Percentiles rank a stretch among this genome's conserved stretches.
These are phyloP conservation scores for Phoma sp. DNA, from an alignment of 2,329 filamentous ascomycete species.

Conservation along the genomic window DNA sequence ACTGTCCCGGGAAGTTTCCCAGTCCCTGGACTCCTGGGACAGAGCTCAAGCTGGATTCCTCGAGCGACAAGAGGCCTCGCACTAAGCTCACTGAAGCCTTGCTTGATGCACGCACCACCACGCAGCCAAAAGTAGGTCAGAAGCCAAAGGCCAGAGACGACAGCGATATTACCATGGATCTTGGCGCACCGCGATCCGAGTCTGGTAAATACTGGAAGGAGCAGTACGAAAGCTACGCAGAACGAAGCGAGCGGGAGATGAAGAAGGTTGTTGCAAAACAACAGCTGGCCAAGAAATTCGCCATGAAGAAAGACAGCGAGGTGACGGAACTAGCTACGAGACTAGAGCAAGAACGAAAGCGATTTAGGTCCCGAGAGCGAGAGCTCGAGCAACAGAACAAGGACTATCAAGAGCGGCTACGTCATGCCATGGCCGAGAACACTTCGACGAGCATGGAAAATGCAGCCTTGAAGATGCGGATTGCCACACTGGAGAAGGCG, in stretches of 20 bases:
- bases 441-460: slow-evolving; percentile 41
- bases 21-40: slow-evolving; percentile 57
- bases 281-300: slow-evolving; percentile 78
- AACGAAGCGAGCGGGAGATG: slow-evolving; percentile 74
- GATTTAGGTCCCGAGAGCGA: slow-evolving; percentile 68
- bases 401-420: slow-evolving; percentile 48
- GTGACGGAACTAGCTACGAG: slow-evolving; percentile 69
- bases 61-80: slow-evolving; percentile 41
- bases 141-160: slow-evolving; percentile 52
- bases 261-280: slow-evolving; percentile 81
- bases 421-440: slow-evolving; percentile 43
- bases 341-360: slow-evolving; percentile 71
- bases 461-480: slow-evolving; percentile 40
- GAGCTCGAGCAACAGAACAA: slow-evolving; percentile 66
- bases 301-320: slow-evolving; percentile 77
- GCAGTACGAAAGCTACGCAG: slow-evolving; percentile 75
- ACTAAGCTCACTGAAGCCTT: slow-evolving; percentile 54
- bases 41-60: slow-evolving; percentile 36
- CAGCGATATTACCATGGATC: slow-evolving; percentile 70
- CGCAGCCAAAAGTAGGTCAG: slow-evolving; percentile 36
- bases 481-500: slow-evolving; percentile 38
- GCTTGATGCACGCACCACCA: slow-evolving; percentile 52
- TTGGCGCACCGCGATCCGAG: slow-evolving; percentile 75
- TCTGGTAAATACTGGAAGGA: slow-evolving; percentile 83
- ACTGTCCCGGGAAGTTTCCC: slow-evolving; percentile 56